A percentile compares a stretch with the other conserved stretches of the same genome.
phyloP scores from a whole-genome alignment of 305 asterid species.

The Fraxinus platypoda region DNA sequence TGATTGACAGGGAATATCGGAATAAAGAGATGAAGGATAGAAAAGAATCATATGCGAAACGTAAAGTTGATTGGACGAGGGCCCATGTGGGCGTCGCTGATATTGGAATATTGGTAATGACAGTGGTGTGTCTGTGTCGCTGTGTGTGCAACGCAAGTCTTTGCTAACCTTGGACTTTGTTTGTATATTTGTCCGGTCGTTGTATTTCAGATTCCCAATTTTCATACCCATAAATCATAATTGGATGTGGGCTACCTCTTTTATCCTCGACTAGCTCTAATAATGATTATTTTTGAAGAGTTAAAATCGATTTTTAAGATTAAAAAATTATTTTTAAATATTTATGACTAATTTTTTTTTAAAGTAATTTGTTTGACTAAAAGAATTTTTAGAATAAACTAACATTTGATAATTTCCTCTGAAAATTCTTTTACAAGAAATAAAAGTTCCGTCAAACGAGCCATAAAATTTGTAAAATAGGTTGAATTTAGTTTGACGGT shows the following conservation, averaged over 20 bases:
- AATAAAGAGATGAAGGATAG: background rate
- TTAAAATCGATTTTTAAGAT: no score
- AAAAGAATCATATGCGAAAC: slow-evolving; percentile 23
- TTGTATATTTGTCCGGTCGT: slow-evolving; percentile 23
- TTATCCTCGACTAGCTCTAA: no score
- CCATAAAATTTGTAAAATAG: background rate
- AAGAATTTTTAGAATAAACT: no score
- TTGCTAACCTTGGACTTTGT: background rate
- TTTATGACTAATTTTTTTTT: no score
- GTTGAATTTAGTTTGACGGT: background rate
- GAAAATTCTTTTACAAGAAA: no score
- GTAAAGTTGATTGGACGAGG: slow-evolving; percentile 24
- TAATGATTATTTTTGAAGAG: no score
- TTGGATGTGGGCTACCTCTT: no score
- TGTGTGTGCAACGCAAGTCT: background rate
- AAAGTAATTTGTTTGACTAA: no score
- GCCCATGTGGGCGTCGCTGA: slow-evolving; percentile 21
- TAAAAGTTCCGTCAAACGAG: background rate
- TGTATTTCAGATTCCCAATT: background rate
- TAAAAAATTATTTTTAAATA: no score
- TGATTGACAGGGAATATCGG: slow-evolving; percentile 26
- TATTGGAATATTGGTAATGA: slow-evolving; percentile 20
- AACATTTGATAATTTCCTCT: background rate
- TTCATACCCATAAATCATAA: background rate
- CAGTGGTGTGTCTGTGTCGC: slow-evolving; percentile 27